Evolutionary conservation across 148 eudicot genomes (phyloP).

Genomic region (Rhododendron vialii): DNA sequence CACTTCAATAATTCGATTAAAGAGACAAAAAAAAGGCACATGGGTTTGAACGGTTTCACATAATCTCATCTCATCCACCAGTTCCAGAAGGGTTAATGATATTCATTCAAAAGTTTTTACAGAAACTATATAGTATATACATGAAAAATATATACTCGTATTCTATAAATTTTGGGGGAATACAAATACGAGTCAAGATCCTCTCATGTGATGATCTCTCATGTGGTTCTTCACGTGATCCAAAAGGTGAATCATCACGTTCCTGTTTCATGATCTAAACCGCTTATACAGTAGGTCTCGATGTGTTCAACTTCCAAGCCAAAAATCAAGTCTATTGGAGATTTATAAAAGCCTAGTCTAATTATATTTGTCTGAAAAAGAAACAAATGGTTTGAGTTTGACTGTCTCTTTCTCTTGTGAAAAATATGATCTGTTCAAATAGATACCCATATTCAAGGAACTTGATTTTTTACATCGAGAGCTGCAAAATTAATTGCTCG

Average conservation of each 20-base stretch:
- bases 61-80: background rate
- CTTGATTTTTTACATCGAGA: no score
- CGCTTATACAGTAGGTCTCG: no score
- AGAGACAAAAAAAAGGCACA: background rate
- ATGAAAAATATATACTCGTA: background rate
- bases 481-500: no score
- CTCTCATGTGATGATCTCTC: no score
- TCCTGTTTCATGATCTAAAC: no score
- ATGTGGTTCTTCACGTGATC: background rate
- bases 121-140: background rate
- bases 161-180: background rate
- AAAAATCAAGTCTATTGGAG: background rate
- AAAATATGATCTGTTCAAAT: no score
- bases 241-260: background rate
- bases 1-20: background rate
- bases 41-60: background rate
- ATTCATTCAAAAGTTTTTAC: background rate
- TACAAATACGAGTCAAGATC: background rate
- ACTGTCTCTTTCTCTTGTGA: background rate
- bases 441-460: no score
- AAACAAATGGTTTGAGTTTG: background rate
- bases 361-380: no score
- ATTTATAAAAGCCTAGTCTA: background rate
- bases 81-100: background rate
- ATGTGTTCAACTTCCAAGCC: background rate